These are phyloP conservation scores for Fraxinus quadrangulata DNA, from an alignment of 257 asterid species.

Conservation along the genomic window DNA sequence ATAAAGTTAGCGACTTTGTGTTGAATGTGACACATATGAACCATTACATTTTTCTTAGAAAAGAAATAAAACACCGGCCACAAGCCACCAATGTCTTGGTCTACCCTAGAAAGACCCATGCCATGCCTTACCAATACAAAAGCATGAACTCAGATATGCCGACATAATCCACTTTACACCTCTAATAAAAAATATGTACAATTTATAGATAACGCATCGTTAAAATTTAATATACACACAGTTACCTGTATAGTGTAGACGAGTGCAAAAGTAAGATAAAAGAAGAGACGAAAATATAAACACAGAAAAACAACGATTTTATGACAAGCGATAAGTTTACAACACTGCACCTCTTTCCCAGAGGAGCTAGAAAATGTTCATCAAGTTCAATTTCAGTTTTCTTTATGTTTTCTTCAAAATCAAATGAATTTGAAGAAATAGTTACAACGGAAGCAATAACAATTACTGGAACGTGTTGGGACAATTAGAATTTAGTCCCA, in stretches of 20 bases:
- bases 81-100: no score
- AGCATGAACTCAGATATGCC: background rate
- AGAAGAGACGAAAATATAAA: background rate
- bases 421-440: constrained; percentile 27
- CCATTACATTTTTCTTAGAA: no score
- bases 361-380: background rate
- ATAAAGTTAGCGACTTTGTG: no score
- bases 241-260: background rate
- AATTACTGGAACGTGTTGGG: constrained; percentile 7
- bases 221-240: no score
- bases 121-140: background rate
- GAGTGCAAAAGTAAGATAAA: background rate
- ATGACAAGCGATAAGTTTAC: background rate
- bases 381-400: constrained; percentile 9
- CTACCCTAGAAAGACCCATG: background rate
- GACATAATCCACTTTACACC: background rate
- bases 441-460: constrained; percentile 11
- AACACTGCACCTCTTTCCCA: background rate
- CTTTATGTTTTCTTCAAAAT: constrained; percentile 13
- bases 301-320: background rate
- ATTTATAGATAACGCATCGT: no score
- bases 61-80: no score
- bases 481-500: constrained; percentile 22
- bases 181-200: background rate
- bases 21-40: no score